Evolutionary conservation across 2,329 filamentous ascomycete genomes (phyloP).

Genomic region (Trichoderma atrobrunneum): DNA sequence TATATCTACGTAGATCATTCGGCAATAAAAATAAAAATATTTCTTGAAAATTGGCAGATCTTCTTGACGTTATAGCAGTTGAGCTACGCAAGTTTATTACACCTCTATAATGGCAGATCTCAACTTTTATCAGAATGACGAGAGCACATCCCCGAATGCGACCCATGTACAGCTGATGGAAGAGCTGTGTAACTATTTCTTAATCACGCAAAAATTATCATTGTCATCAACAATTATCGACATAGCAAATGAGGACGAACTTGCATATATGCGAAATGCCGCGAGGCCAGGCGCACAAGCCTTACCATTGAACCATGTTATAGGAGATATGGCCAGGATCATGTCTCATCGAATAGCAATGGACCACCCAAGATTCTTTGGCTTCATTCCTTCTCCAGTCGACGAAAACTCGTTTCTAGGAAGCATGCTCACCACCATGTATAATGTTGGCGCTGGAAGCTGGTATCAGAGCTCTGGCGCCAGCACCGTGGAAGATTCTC

Average conservation of each 20-base stretch:
- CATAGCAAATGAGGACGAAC: background rate
- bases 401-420: conserved; percentile 27
- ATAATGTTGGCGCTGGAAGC: conserved; percentile 24
- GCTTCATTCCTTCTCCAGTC: conserved; percentile 26
- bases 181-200: background rate
- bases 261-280: background rate
- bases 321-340: conserved; percentile 13
- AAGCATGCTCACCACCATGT: conserved; percentile 23
- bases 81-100: background rate
- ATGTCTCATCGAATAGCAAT: conserved; percentile 19
- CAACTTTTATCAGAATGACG: background rate
- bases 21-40: background rate
- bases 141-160: background rate
- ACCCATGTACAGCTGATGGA: background rate
- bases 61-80: background rate
- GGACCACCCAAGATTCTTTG: conserved; percentile 23
- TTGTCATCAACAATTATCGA: background rate
- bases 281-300: background rate
- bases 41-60: background rate
- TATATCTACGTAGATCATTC: background rate
- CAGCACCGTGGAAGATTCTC: conserved; percentile 26
- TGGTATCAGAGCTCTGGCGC: conserved; percentile 26
- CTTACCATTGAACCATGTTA: background rate
- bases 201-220: background rate
- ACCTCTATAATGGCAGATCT: background rate